phyloP scores from a whole-genome alignment of 2,329 filamentous ascomycete species.

The Cryphonectria parasitica region DNA sequence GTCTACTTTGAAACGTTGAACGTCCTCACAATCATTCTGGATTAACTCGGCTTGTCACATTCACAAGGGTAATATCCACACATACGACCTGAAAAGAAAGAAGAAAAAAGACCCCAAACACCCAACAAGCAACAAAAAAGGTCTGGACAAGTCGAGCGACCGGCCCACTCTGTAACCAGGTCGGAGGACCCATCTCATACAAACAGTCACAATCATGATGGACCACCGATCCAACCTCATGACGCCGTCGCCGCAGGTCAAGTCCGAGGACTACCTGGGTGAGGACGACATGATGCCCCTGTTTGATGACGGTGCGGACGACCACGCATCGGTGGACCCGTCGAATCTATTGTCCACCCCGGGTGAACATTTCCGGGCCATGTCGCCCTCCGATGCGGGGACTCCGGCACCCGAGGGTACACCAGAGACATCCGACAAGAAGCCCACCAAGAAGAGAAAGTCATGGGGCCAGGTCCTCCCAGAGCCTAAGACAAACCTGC shows the following conservation, averaged over 20 bases:
- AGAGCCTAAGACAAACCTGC: conserved; percentile 94
- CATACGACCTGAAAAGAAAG: neutral
- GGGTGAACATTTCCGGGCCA: conserved; percentile 1
- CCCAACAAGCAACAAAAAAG: neutral
- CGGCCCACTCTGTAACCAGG: neutral
- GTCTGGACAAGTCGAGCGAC: neutral
- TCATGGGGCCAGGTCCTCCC: conserved; percentile 98
- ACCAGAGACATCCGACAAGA: conserved; percentile 53
- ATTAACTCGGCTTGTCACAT: neutral
- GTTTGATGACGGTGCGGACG: conserved; percentile 49
- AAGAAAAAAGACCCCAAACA: neutral
- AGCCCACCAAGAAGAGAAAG: conserved; percentile 89
- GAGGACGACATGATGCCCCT: conserved; percentile 55
- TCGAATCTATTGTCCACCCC: conserved; percentile 43
- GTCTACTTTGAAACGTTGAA: neutral
- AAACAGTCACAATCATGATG: conserved; percentile 4
- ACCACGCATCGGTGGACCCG: conserved; percentile 44
- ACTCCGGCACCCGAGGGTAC: conserved; percentile 31
- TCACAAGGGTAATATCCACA: neutral
- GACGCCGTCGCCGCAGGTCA: conserved; percentile 49
- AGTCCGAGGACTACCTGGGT: conserved; percentile 58
- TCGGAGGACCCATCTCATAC: conserved; percentile 34
- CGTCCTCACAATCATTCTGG: neutral
- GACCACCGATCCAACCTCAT: conserved; percentile 32
- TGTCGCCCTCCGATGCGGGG: conserved; percentile 25